These are phyloP conservation scores for Vanrija pseudolonga DNA, from an alignment of 1,284 basidiomycete genomes.

Conservation along the genomic window DNA sequence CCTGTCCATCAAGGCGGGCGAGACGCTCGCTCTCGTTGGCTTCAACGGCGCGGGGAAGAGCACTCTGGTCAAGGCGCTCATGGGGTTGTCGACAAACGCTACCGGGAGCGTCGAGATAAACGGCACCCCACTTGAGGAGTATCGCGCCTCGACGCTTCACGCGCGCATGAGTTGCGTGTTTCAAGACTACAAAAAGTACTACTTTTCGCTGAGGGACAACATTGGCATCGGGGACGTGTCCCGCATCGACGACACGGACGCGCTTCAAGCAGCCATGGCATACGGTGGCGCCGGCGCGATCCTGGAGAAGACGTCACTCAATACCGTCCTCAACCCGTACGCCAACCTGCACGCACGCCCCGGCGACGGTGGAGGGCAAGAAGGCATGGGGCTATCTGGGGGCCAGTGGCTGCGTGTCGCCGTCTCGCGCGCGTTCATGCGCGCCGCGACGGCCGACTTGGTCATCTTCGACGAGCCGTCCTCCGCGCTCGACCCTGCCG, in stretches of 20 bases:
- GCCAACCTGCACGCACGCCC: background rate
- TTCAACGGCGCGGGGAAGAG: constrained; percentile 2
- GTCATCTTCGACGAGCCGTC: constrained; percentile 56
- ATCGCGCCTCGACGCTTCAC: constrained; percentile 65
- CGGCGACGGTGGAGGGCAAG: background rate
- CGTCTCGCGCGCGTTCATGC: constrained; percentile 75
- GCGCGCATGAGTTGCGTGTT: constrained; percentile 68
- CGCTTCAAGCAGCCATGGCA: constrained; percentile 47
- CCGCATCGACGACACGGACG: background rate
- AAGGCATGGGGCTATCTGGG: background rate
- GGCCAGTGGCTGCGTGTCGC: constrained; percentile 77
- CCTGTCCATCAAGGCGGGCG: constrained; percentile 65
- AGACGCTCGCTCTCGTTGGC: constrained; percentile 60
- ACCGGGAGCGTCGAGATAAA: constrained; percentile 56
- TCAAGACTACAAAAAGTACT: constrained; percentile 74
- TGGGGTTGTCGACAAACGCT: constrained; percentile 63
- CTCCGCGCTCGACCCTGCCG: constrained; percentile 70
- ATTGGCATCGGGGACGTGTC: constrained; percentile 60
- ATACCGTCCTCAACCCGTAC: background rate
- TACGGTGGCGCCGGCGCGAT: background rate
- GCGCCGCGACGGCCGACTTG: constrained; percentile 49
- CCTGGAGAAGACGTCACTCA: background rate
- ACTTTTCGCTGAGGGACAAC: constrained; percentile 69
- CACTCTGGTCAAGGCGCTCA: constrained; percentile 59
- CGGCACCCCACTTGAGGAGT: constrained; percentile 60